A percentile compares a stretch with the other conserved stretches of the same genome.
These are phyloP conservation scores for Paxillus ammoniavirescens DNA, from an alignment of 768 basidiomycete genomes.

Conservation along the genomic window DNA sequence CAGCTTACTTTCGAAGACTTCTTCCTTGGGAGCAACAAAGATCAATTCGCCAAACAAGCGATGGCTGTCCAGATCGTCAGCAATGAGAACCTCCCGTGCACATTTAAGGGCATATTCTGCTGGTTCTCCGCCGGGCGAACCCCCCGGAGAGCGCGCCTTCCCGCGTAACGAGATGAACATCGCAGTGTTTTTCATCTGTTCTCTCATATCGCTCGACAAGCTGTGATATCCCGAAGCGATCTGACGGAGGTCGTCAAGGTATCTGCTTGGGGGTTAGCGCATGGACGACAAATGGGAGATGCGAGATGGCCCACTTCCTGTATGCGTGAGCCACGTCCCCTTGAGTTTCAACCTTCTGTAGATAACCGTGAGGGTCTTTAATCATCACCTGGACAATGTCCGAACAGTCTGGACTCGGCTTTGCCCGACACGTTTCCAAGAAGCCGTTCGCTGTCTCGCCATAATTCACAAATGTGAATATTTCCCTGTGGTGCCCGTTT, in stretches of 20 bases:
- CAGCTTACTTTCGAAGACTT: constrained; percentile 71
- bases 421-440: constrained; percentile 78
- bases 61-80: constrained; percentile 76
- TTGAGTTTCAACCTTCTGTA: constrained; percentile 37
- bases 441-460: constrained; percentile 75
- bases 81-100: constrained; percentile 68
- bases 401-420: constrained; percentile 75
- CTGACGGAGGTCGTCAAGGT: constrained; percentile 76
- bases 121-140: constrained; percentile 10
- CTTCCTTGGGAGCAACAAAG: constrained; percentile 80
- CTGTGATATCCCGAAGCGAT: constrained; percentile 65
- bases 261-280: constrained; percentile 44
- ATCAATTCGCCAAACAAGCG: constrained; percentile 71
- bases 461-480: constrained; percentile 86
- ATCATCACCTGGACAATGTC: constrained; percentile 70
- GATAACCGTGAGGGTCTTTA: constrained; percentile 63
- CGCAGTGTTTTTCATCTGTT: constrained; percentile 61
- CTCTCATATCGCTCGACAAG: constrained; percentile 38
- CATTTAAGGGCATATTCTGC: constrained; percentile 61
- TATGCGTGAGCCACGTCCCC: not conserved
- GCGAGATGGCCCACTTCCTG: not conserved
- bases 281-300: not conserved
- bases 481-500: constrained; percentile 56
- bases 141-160: constrained; percentile 32
- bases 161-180: constrained; percentile 67